Percentiles rank a stretch among this genome's conserved stretches.
Conservation (phyloP, 2,329 filamentous ascomycete species). For the Colletotrichum abscissum region DNA sequence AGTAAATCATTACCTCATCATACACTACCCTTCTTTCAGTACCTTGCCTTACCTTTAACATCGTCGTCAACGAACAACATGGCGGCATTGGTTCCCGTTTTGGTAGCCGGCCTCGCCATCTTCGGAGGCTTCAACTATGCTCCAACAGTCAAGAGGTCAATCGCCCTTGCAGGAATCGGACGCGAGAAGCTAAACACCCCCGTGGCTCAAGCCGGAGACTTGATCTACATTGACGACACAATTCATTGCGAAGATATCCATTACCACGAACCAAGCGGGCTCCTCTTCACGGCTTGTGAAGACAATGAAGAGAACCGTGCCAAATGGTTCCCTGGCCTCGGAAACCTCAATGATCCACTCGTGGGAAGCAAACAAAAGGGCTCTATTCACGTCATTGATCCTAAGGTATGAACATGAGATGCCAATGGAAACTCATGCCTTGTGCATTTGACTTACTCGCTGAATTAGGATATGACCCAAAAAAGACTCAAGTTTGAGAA, state of each 20-base stretch:
- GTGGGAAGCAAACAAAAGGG: slow-evolving; percentile 50
- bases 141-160: not conserved
- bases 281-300: slow-evolving; percentile 69
- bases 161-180: slow-evolving; percentile 42
- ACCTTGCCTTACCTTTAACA: no score
- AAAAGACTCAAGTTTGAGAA: slow-evolving; percentile 58
- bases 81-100: slow-evolving; percentile 13
- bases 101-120: slow-evolving; percentile 27
- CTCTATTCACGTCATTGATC: slow-evolving; percentile 64
- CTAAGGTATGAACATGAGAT: slow-evolving; percentile 51
- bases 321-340: slow-evolving; percentile 64
- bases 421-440: accelerated
- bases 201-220: slow-evolving; percentile 40
- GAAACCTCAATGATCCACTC: slow-evolving; percentile 52
- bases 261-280: slow-evolving; percentile 57
- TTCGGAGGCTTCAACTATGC: slow-evolving; percentile 24
- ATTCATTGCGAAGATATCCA: slow-evolving; percentile 71
- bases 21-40: no score
- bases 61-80: not conserved
- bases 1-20: not conserved
- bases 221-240: slow-evolving; percentile 61
- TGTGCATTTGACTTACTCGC: no score
- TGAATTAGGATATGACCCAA: slow-evolving; percentile 41
- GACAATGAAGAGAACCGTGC: slow-evolving; percentile 52
- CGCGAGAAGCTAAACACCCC: slow-evolving; percentile 39